A percentile compares a stretch with the other conserved stretches of the same genome.
Conservation (phyloP, 495 filamentous ascomycete genomes). For the Penicillium malachiteum region DNA sequence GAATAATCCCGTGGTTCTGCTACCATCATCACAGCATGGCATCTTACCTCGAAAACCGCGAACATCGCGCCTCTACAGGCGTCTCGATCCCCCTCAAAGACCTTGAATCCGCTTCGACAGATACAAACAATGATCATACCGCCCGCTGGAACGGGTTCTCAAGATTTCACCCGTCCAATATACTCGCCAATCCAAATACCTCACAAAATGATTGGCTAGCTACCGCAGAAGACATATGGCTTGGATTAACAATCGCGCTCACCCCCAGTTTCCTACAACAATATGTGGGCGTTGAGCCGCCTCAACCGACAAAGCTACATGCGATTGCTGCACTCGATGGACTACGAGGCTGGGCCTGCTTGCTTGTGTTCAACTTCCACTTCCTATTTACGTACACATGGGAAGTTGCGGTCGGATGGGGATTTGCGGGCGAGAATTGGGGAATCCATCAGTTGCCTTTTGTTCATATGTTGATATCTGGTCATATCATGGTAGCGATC, state of each 20-base stretch:
- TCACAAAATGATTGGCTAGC: conserved; percentile 33
- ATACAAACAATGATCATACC: conserved; percentile 1
- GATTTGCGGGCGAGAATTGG: conserved; percentile 48
- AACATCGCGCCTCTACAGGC: conserved; percentile 20
- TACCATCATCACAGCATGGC: conserved; percentile 10
- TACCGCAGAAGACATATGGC: conserved; percentile 24
- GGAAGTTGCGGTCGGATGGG: conserved; percentile 48
- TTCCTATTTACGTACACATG: conserved; percentile 53
- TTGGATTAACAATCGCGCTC: conserved; percentile 34
- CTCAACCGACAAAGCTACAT: conserved; percentile 34
- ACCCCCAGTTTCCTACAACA: conserved; percentile 45
- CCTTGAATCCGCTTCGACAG: conserved; percentile 27
- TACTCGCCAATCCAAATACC: conserved; percentile 26
- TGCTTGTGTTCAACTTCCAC: conserved; percentile 56
- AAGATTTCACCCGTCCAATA: conserved; percentile 30
- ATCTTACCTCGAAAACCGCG: conserved; percentile 3
- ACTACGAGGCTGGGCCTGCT: conserved; percentile 50
- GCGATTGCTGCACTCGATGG: conserved; percentile 51
- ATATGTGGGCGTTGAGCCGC: conserved; percentile 34
- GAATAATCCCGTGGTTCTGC: background rate
- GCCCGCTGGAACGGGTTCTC: conserved; percentile 28
- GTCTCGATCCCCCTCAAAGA: conserved; percentile 32
- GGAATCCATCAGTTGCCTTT: conserved; percentile 63
- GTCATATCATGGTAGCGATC: conserved; percentile 68
- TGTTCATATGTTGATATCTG: conserved; percentile 60